phyloP scores from a whole-genome alignment of 129 eudicot genomes.

The Artemisia argyi region DNA sequence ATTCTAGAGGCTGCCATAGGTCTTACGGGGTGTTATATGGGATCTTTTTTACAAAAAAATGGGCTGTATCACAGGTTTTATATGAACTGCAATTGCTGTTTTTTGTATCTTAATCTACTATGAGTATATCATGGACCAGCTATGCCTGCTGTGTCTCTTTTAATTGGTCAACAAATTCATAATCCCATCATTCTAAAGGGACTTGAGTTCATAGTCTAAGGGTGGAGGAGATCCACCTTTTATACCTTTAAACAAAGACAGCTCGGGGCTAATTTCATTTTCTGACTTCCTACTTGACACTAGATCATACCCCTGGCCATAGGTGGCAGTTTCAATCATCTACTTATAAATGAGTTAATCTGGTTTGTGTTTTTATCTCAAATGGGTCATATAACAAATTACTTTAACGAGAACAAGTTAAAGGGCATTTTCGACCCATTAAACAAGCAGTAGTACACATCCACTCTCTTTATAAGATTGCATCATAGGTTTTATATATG shows the following conservation, averaged over 20 bases:
- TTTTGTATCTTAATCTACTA: too few relatives aligned
- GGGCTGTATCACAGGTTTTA: too few relatives aligned
- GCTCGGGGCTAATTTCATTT: background rate
- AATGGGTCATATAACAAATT: background rate
- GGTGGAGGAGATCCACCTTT: conserved; percentile 1
- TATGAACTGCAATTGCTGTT: too few relatives aligned
- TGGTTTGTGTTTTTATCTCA: background rate
- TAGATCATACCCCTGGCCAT: background rate
- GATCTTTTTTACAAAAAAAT: too few relatives aligned
- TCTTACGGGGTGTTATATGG: too few relatives aligned
- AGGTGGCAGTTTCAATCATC: background rate
- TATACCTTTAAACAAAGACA: background rate
- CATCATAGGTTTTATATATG: too few relatives aligned
- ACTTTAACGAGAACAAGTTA: background rate
- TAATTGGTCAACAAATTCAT: background rate
- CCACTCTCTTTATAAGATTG: too few relatives aligned
- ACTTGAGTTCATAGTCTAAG: background rate
- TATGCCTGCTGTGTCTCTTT: background rate
- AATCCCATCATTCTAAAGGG: background rate
- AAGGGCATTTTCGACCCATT: background rate
- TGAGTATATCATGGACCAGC: too few relatives aligned
- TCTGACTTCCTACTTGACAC: conserved; percentile 5
- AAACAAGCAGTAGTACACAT: too few relatives aligned
- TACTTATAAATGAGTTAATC: background rate
- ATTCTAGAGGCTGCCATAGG: too few relatives aligned